Conservation (phyloP, 2,329 filamentous ascomycete species). For the Dendryphion nanum region DNA sequence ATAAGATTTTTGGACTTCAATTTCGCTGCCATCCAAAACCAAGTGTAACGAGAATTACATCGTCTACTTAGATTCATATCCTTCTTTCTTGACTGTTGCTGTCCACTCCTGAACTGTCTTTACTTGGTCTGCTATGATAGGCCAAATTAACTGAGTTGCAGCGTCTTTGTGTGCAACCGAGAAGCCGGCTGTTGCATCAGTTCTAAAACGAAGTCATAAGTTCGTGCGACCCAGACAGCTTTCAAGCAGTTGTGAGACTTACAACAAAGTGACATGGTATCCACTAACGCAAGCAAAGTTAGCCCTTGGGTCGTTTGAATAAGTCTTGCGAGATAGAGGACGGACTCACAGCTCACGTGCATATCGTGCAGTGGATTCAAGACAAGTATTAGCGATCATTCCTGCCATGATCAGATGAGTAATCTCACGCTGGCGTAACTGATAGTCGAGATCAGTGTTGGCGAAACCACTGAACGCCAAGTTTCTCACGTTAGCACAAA, state of each 20-base stretch:
- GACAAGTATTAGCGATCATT: conserved; percentile 32
- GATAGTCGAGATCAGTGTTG: conserved; percentile 39
- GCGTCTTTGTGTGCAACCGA: neutral
- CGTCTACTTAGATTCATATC: neutral
- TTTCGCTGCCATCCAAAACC: too few species aligned
- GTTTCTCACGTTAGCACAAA: neutral
- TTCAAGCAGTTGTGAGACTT: neutral
- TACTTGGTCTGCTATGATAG: neutral
- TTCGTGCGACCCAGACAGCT: neutral
- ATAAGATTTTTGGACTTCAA: too few species aligned
- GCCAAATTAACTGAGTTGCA: neutral
- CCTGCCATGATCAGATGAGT: conserved; percentile 32
- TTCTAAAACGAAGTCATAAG: neutral
- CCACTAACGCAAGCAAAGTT: neutral
- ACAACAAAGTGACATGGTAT: conserved; percentile 1
- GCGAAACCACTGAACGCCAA: conserved; percentile 24
- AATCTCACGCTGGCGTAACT: conserved; percentile 33
- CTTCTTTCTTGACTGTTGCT: neutral
- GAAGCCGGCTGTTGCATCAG: conserved; percentile 1
- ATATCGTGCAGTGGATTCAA: conserved; percentile 37
- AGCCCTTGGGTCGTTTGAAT: neutral
- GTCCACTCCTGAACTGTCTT: neutral
- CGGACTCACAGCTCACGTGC: conserved; percentile 29
- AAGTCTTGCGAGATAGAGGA: neutral
- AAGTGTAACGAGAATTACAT: too few species aligned